phyloP scores from a whole-genome alignment of 768 basidiomycete genomes.

The button mushroom (Agaricus bisporus) region DNA sequence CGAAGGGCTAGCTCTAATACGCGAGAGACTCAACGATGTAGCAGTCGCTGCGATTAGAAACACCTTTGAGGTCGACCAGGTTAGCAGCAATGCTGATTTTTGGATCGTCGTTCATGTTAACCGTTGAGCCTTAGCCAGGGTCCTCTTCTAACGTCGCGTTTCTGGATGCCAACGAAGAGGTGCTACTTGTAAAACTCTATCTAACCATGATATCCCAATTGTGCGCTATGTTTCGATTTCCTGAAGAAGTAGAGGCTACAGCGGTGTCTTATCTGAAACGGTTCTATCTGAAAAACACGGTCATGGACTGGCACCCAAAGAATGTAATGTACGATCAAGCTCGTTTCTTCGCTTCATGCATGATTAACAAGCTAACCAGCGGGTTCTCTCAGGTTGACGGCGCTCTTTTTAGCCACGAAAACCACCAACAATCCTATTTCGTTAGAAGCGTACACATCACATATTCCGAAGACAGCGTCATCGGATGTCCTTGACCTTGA shows the following conservation, averaged over 20 bases:
- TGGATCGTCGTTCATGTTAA: conserved; percentile 8
- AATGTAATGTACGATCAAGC: conserved; percentile 78
- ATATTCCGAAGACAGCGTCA: conserved; percentile 75
- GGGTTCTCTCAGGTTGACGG: conserved; percentile 67
- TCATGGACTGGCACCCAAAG: conserved; percentile 99
- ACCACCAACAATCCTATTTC: conserved; percentile 94
- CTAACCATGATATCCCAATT: conserved; percentile 79
- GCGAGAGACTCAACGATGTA: conserved; percentile 63
- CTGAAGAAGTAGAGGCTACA: conserved; percentile 91
- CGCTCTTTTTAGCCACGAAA: conserved; percentile 92
- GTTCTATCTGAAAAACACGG: conserved; percentile 96
- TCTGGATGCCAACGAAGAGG: conserved; percentile 77
- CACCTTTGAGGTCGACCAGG: conserved; percentile 78
- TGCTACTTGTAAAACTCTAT: conserved; percentile 84
- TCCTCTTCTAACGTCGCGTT: conserved; percentile 72
- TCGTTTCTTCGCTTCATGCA: not conserved
- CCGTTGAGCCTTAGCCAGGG: conserved; percentile 46
- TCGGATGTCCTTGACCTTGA: conserved; percentile 91
- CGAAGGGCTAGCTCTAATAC: conserved; percentile 51
- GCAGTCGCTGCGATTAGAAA: conserved; percentile 73
- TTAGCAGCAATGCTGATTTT: conserved; percentile 24
- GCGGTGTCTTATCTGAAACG: conserved; percentile 90
- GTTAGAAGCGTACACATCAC: conserved; percentile 75
- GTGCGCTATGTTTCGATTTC: conserved; percentile 80
- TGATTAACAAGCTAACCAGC: not conserved